Evolutionary conservation across 2,329 filamentous ascomycete species (phyloP).

Genomic region (Claviceps sorghi): DNA sequence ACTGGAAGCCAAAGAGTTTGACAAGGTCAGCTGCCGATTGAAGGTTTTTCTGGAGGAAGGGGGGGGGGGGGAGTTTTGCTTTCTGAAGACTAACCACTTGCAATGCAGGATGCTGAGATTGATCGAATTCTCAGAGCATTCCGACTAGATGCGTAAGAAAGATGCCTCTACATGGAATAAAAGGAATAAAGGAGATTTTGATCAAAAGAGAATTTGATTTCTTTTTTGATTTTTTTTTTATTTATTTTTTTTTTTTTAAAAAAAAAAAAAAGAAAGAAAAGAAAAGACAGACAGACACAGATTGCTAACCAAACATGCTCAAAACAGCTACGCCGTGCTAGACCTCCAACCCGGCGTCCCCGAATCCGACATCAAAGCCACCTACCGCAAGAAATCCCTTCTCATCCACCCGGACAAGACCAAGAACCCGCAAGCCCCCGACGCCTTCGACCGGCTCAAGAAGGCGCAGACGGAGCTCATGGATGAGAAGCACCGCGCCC

Average conservation of each 20-base stretch:
- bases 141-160: conserved; percentile 44
- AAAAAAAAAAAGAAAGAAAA: neutral
- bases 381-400: conserved; percentile 94
- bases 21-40: conserved; percentile 59
- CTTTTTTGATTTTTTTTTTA: too few species aligned
- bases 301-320: neutral
- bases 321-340: conserved; percentile 71
- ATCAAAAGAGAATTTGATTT: too few species aligned
- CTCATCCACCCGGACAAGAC: conserved; percentile 99
- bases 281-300: too few species aligned
- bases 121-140: conserved; percentile 88
- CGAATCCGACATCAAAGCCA: conserved; percentile 87
- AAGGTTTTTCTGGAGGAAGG: too few species aligned
- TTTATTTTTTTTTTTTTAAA: too few species aligned
- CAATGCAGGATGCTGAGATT: conserved; percentile 72
- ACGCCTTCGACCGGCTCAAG: conserved; percentile 91
- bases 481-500: conserved; percentile 80
- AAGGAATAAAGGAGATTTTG: neutral
- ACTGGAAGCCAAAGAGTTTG: conserved; percentile 75
- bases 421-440: conserved; percentile 74
- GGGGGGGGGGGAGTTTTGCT: too few species aligned
- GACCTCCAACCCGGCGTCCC: conserved; percentile 91
- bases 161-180: neutral
- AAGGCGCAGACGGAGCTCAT: conserved; percentile 85
- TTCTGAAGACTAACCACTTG: neutral